A percentile compares a stretch with the other conserved stretches of the same genome.
phyloP scores from a whole-genome alignment of 1,284 basidiomycete species.

The Exobasidium rhododendri region DNA sequence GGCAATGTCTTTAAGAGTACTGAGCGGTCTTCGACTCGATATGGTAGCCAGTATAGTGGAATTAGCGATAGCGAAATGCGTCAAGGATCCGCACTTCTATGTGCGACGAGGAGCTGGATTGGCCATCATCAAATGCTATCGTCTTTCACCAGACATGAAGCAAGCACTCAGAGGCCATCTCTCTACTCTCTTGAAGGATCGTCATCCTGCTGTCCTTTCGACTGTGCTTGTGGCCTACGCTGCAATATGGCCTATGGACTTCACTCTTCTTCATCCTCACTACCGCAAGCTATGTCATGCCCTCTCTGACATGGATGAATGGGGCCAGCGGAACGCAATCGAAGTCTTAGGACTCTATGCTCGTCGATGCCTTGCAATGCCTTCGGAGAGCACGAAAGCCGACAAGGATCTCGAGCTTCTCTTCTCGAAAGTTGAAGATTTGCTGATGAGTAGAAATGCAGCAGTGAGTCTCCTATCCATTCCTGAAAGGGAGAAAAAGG shows the following conservation, averaged over 20 bases:
- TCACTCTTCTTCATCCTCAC: slow-evolving; percentile 79
- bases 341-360: slow-evolving; percentile 78
- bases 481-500: no score
- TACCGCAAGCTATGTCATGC: slow-evolving; percentile 80
- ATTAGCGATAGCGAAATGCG: slow-evolving; percentile 84
- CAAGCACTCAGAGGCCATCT: slow-evolving; percentile 61
- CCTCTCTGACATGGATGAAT: slow-evolving; percentile 88
- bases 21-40: slow-evolving; percentile 83
- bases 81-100: slow-evolving; percentile 84
- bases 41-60: slow-evolving; percentile 83
- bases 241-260: slow-evolving; percentile 26
- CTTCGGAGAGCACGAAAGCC: slow-evolving; percentile 12
- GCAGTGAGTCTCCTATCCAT: slow-evolving; percentile 25
- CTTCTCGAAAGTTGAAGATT: slow-evolving; percentile 26
- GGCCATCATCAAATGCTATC: slow-evolving; percentile 72
- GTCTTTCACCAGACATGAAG: slow-evolving; percentile 57
- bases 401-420: slow-evolving; percentile 46
- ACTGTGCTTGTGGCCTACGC: slow-evolving; percentile 76
- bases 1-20: slow-evolving; percentile 90
- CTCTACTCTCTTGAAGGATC: slow-evolving; percentile 72
- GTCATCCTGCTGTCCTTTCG: slow-evolving; percentile 82
- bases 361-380: slow-evolving; percentile 57
- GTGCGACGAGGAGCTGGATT: slow-evolving; percentile 87
- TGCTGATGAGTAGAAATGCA: slow-evolving; percentile 38
- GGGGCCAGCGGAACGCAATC: slow-evolving; percentile 83